Evolutionary conservation across 1,139 yeast genomes (phyloP).

Genomic region (Kluyveromyces sp.): DNA sequence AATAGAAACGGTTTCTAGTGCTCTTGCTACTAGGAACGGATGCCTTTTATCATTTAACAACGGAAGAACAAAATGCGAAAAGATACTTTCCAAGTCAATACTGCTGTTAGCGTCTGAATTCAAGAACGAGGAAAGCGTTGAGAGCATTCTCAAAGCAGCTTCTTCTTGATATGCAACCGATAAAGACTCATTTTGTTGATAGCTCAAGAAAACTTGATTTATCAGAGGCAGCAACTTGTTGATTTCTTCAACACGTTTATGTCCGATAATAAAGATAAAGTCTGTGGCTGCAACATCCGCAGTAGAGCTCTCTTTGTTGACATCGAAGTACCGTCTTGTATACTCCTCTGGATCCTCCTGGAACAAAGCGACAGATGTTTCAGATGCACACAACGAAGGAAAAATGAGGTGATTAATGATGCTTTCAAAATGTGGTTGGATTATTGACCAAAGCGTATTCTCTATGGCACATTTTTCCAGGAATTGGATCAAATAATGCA

Average conservation of each 20-base stretch:
- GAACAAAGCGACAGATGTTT: constrained; percentile 51
- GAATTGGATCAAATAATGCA: constrained; percentile 57
- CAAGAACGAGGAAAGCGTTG: constrained; percentile 58
- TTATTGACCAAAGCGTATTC: constrained; percentile 45
- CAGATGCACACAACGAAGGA: constrained; percentile 54
- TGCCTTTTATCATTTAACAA: constrained; percentile 49
- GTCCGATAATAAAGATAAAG: constrained; percentile 48
- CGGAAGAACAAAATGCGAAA: constrained; percentile 62
- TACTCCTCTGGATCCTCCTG: constrained; percentile 74
- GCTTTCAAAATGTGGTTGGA: constrained; percentile 52
- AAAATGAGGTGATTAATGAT: constrained; percentile 53
- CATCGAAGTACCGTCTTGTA: constrained; percentile 60
- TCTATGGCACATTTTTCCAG: constrained; percentile 54
- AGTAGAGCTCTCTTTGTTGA: constrained; percentile 63
- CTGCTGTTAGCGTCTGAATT: constrained; percentile 47
- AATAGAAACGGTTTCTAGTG: constrained; percentile 69
- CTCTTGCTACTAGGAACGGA: constrained; percentile 76
- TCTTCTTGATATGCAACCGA: constrained; percentile 68
- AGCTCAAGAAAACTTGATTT: constrained; percentile 44
- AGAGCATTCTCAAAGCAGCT: constrained; percentile 74
- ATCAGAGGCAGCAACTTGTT: constrained; percentile 41
- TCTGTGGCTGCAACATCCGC: constrained; percentile 80
- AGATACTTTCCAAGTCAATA: constrained; percentile 62
- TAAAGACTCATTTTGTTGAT: constrained; percentile 28
- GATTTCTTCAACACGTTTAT: constrained; percentile 44